These are phyloP conservation scores for Lipomyces lipofer DNA, from an alignment of 805 yeast species.

Conservation along the genomic window DNA sequence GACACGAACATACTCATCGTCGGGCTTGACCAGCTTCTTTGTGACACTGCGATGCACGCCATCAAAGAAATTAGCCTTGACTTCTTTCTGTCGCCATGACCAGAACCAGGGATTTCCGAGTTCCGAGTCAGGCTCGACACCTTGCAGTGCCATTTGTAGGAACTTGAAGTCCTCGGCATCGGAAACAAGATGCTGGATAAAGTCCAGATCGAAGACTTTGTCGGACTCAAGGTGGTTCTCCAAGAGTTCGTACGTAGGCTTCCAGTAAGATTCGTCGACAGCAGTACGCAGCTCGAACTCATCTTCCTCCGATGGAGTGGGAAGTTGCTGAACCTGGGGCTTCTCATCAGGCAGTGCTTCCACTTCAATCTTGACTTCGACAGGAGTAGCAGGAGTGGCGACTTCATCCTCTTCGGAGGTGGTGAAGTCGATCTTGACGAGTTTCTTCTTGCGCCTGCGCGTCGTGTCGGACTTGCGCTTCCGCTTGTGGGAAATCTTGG, in stretches of 20 bases:
- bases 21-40: conserved; percentile 30
- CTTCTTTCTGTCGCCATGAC: conserved; percentile 62
- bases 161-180: conserved; percentile 74
- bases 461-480: conserved; percentile 4
- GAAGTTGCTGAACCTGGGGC: conserved; percentile 9
- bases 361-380: neutral
- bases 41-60: conserved; percentile 16
- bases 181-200: conserved; percentile 55
- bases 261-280: conserved; percentile 23
- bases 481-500: conserved; percentile 8
- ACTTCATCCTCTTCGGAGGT: conserved; percentile 34
- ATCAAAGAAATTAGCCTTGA: conserved; percentile 25
- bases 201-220: conserved; percentile 46
- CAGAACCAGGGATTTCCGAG: conserved; percentile 51
- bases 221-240: conserved; percentile 42
- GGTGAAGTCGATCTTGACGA: conserved; percentile 24
- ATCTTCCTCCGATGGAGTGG: conserved; percentile 22
- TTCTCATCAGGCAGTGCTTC: neutral
- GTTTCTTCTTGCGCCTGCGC: conserved; percentile 1
- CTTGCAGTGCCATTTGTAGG: conserved; percentile 49
- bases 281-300: neutral
- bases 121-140: conserved; percentile 32
- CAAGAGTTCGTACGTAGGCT: conserved; percentile 13
- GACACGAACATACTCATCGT: conserved; percentile 42
- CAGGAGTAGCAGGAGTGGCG: conserved; percentile 19